These are phyloP conservation scores for Brasilioporus rufonigricans DNA, from an alignment of 768 basidiomycete genomes.

Conservation along the genomic window DNA sequence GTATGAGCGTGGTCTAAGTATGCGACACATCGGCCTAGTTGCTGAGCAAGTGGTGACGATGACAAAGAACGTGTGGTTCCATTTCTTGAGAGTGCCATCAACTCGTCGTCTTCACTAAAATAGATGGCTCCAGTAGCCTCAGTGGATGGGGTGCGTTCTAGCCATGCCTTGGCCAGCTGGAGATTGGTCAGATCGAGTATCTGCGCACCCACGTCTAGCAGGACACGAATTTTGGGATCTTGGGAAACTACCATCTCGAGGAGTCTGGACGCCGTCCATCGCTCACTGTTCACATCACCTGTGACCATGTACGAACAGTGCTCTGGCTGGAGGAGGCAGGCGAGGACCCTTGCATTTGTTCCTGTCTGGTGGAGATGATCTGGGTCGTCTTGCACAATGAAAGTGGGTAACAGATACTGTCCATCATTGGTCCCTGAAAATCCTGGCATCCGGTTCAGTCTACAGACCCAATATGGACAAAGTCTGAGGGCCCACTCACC, in stretches of 20 bases:
- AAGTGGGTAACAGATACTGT: background rate
- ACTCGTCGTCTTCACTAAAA: background rate
- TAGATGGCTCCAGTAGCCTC: background rate
- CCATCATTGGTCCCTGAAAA: background rate
- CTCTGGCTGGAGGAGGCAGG: background rate
- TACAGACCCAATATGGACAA: too few relatives aligned
- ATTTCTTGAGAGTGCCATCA: background rate
- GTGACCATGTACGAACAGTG: background rate
- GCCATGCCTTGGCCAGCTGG: background rate
- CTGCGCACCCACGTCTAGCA: background rate
- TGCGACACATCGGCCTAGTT: background rate
- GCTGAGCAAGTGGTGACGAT: background rate
- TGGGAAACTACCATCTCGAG: background rate
- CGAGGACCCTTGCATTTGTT: background rate
- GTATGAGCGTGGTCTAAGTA: background rate
- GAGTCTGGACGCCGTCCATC: background rate
- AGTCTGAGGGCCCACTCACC: background rate
- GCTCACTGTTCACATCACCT: background rate
- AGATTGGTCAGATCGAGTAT: background rate
- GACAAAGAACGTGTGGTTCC: background rate
- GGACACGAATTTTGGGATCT: background rate
- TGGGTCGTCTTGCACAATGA: background rate
- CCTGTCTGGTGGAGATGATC: background rate
- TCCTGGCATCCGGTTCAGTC: background rate
- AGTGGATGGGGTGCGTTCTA: background rate